These are phyloP conservation scores for Pseudocercospora macadamiae DNA, from an alignment of 2,329 filamentous ascomycete species.

Conservation along the genomic window DNA sequence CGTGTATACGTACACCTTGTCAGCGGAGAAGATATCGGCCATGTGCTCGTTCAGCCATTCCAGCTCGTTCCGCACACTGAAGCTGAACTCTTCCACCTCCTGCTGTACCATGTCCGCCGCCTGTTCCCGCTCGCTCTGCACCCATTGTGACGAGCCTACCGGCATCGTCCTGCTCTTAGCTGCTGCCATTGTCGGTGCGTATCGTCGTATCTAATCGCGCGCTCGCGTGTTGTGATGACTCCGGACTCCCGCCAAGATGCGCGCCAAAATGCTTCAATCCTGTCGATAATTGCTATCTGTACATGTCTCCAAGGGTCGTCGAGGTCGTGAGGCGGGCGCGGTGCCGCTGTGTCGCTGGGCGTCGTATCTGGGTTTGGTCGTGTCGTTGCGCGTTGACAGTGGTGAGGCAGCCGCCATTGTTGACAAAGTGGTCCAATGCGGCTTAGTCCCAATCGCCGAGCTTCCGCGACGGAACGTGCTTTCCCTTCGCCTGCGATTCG, in stretches of 20 bases:
- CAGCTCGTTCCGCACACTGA: slow-evolving; percentile 87
- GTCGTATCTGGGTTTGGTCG: too few relatives aligned
- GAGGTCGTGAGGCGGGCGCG: slow-evolving; percentile 14
- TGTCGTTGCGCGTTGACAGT: slow-evolving; percentile 6
- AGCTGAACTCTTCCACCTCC: slow-evolving; percentile 91
- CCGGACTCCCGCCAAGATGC: slow-evolving; percentile 15
- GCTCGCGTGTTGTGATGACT: slow-evolving; percentile 20
- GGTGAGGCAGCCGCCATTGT: background rate
- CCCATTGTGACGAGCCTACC: slow-evolving; percentile 63
- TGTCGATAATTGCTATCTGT: slow-evolving; percentile 21
- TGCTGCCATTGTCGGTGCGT: slow-evolving; percentile 29
- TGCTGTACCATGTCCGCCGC: slow-evolving; percentile 74
- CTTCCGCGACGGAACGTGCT: background rate
- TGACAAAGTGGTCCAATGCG: background rate
- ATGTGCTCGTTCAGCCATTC: slow-evolving; percentile 99
- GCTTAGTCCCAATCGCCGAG: background rate
- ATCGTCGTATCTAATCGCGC: slow-evolving; percentile 4
- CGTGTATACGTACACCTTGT: slow-evolving; percentile 71
- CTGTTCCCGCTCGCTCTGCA: slow-evolving; percentile 79
- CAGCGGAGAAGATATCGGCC: slow-evolving; percentile 86
- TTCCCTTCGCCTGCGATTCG: too few relatives aligned
- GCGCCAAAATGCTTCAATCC: slow-evolving; percentile 13
- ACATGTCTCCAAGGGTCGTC: slow-evolving; percentile 23
- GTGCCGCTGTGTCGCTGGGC: slow-evolving; percentile 9
- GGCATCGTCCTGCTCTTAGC: slow-evolving; percentile 32